A percentile compares a stretch with the other conserved stretches of the same genome.
These are phyloP conservation scores for Xylaria intraflava DNA, from an alignment of 495 filamentous ascomycete genomes.

Conservation along the genomic window DNA sequence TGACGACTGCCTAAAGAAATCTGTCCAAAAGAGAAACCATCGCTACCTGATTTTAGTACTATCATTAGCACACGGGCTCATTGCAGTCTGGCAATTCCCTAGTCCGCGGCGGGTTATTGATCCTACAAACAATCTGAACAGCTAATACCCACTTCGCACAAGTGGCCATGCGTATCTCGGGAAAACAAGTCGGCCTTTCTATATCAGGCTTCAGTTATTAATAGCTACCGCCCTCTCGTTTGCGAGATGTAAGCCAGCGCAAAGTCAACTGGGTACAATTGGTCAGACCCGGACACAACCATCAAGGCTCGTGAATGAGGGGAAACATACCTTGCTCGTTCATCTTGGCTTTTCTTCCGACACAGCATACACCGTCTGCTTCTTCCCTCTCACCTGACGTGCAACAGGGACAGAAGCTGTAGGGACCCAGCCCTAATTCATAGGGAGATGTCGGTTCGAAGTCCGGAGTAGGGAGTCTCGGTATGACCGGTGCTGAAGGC, in stretches of 20 bases:
- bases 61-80: neutral
- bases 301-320: neutral
- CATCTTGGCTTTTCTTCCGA: constrained; percentile 15
- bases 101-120: neutral
- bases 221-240: constrained; percentile 1
- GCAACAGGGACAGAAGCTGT: constrained; percentile 23
- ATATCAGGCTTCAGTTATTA: constrained; percentile 1
- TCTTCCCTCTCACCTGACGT: neutral
- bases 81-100: neutral
- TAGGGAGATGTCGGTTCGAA: constrained; percentile 12
- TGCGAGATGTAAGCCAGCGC: constrained; percentile 6
- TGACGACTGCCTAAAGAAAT: neutral
- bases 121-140: constrained; percentile 1
- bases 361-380: neutral
- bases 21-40: neutral
- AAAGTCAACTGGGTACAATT: constrained; percentile 7
- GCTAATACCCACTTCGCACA: constrained; percentile 1
- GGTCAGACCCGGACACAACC: neutral
- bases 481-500: constrained; percentile 19
- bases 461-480: constrained; percentile 26
- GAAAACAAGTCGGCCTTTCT: neutral
- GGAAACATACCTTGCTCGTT: constrained; percentile 17
- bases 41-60: neutral
- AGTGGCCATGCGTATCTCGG: neutral
- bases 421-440: constrained; percentile 1